Percentiles rank a stretch among this genome's conserved stretches.
These are phyloP conservation scores for Scutellaria barbata DNA, from an alignment of 257 asterid genomes.

Conservation along the genomic window DNA sequence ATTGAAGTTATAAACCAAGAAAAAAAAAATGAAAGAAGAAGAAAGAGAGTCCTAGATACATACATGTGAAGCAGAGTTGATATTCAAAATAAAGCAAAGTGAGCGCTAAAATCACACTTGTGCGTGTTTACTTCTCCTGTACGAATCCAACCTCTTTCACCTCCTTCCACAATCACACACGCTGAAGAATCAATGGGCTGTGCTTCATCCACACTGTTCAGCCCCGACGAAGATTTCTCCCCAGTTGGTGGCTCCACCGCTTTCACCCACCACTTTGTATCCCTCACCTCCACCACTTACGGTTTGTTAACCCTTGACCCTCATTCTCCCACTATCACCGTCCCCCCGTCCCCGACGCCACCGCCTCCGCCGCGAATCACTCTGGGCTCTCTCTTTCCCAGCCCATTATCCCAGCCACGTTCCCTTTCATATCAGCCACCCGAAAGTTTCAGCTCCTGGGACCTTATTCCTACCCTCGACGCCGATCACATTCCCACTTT, in stretches of 20 bases:
- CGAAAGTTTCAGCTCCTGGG: conserved; percentile 87
- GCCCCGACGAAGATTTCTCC: conserved; percentile 73
- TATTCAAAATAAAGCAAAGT: no score
- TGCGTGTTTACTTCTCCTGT: no score
- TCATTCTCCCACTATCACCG: conserved; percentile 25
- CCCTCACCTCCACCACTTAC: conserved; percentile 94
- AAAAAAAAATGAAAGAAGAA: no score
- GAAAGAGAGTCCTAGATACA: no score
- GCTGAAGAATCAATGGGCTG: conserved; percentile 64
- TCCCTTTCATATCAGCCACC: conserved; percentile 44
- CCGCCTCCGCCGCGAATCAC: conserved; percentile 68
- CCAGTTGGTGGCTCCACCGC: conserved; percentile 73
- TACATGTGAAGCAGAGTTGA: no score
- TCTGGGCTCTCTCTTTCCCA: conserved; percentile 68
- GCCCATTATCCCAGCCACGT: conserved; percentile 57
- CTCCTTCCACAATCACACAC: background rate
- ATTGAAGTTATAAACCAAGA: no score
- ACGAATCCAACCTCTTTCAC: no score
- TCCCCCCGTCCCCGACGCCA: conserved; percentile 39
- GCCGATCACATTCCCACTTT: conserved; percentile 57
- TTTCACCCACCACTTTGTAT: conserved; percentile 92
- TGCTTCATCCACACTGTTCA: conserved; percentile 80
- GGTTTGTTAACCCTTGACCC: conserved; percentile 79
- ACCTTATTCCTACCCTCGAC: conserved; percentile 87
- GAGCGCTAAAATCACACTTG: no score